Evolutionary conservation across 352 stramenopile genomes (phyloP), one percentile per base, ranked within the genome.

Genomic region (Globisporangium polare): DNA sequence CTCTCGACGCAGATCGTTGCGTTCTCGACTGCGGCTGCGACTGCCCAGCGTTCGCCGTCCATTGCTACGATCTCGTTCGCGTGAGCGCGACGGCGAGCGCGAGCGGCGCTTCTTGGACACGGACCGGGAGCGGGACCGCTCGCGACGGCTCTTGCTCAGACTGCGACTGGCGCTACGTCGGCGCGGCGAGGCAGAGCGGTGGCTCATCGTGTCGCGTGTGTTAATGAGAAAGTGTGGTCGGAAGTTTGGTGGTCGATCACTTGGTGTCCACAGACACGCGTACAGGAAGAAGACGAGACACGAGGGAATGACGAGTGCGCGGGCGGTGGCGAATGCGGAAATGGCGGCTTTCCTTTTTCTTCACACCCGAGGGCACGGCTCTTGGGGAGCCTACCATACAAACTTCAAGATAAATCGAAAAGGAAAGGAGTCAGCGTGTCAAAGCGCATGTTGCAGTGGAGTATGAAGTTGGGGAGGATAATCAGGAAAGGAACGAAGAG

Each of bases 111-210:
- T 58, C 35, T 42, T 51, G 15, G 47, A 51, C 13, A 6, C 35
- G 22, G 58, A 83, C 0, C 72, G 72, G 0, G 73, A 81, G 35
- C 74, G 72, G 29, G 67, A 75, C 12, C 73, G 74, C 59, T 77
- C 53, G 53, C n/a, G 71, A 41, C 60, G 60, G 68, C 37, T 66
- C 55, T 24, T 50, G 39, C 37, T 66, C 45, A 47, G 63, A 52
- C 77, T 73, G 35, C 63, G 54, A 29, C 62, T 80, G 58, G 51
- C 42, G 51, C 73, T 83, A 41, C 72, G 73, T 39, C 60, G 63
- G 60, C 76, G 75, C 50, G 79, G 77, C 35, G 79, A 89, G n/a
- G 68, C 55, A 46, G 79, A 87, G 46, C 75, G 76, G 65, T 72
- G 75, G 29, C 67, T 65, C 75, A 83, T 83, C 27, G 18, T 50